These are phyloP conservation scores for Abrus pulchellus DNA, from an alignment of 306 rosid species.

Conservation along the genomic window DNA sequence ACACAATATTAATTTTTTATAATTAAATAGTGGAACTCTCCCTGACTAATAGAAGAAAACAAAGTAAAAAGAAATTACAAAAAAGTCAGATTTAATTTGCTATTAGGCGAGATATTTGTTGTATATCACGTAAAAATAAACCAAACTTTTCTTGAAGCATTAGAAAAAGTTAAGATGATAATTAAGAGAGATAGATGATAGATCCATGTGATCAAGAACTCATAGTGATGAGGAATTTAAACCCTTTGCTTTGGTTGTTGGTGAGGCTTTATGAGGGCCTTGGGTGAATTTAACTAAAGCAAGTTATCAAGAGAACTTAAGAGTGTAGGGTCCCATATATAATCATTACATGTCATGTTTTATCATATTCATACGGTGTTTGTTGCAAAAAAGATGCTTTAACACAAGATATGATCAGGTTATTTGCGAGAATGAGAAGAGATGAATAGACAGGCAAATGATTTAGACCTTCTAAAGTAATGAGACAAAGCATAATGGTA, in stretches of 20 bases:
- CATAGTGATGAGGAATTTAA: slow-evolving; percentile 60
- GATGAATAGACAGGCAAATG: slow-evolving; percentile 61
- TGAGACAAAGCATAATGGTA: slow-evolving; percentile 41
- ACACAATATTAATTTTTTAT: too few species aligned
- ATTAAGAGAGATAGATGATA: slow-evolving; percentile 49
- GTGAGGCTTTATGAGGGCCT: slow-evolving; percentile 52
- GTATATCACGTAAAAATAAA: slow-evolving; percentile 42
- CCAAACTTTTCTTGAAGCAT: slow-evolving; percentile 34
- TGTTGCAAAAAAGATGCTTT: slow-evolving; percentile 64
- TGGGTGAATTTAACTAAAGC: slow-evolving; percentile 48
- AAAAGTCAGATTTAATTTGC: slow-evolving; percentile 15
- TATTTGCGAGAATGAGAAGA: slow-evolving; percentile 49
- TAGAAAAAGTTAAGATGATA: slow-evolving; percentile 51
- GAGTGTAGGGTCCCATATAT: slow-evolving; percentile 58
- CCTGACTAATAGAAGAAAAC: slow-evolving; percentile 18
- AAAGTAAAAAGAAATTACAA: not conserved
- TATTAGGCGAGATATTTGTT: slow-evolving; percentile 40
- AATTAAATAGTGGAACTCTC: too few species aligned
- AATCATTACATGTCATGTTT: slow-evolving; percentile 67
- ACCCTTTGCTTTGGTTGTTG: slow-evolving; percentile 50
- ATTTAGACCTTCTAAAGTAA: slow-evolving; percentile 75
- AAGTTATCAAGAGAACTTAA: slow-evolving; percentile 54
- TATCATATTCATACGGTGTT: slow-evolving; percentile 56
- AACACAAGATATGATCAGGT: slow-evolving; percentile 51
- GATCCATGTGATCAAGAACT: slow-evolving; percentile 56